Evolutionary conservation across 805 yeast genomes (phyloP), one percentile per base, ranked within the genome.

Genomic region (Torulaspora maleeae): DNA sequence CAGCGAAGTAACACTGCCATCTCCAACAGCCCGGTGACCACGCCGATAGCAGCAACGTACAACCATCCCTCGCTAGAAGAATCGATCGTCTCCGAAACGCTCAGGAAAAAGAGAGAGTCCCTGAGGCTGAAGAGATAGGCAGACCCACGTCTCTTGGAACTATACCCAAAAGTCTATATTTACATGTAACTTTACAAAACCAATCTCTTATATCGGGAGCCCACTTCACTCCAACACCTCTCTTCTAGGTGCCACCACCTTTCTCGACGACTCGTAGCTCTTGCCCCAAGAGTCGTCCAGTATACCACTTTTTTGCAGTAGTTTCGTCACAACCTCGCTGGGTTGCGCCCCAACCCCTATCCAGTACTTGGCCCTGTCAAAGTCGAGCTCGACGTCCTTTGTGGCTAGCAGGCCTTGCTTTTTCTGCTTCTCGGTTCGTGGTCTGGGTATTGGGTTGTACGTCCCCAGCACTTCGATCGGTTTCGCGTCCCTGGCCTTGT

Each of bases 391-490:
- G 33, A 91, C 78, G 54, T 89, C 89, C 64, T 93, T 91, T 39
- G 76, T 73, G 10, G 90, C 86, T 50, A 75, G 68, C 32, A 71
- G 69, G 9, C 84, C 86, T 16, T 62, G 63, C 32, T 74, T 78
- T 52, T 69, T 70, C 58, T 85, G 87, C 27, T 53, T 48, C 28
- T 49, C 27, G 17, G 81, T 78, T 45, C 82, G 64, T 25, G 91
- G 85, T 41, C 75, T 73, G 3, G 97, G 86, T 19, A 77, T 71
- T 27, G 99, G 96, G 60, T 88, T 81, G 63, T 88, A 93, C 1
- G 96, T 88, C 25, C 99, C 99, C 51, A 93, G 68, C 9, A 93
- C 99, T 67, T 93, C 99, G 37, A 93, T 82, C 10, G 99, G 99
- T 54, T 85, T 77, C 44, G 80, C 80, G 65, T 87, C 89, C 55